These are phyloP conservation scores for Tagetes erecta DNA, from an alignment of 129 eudicot species.

Conservation along the genomic window DNA sequence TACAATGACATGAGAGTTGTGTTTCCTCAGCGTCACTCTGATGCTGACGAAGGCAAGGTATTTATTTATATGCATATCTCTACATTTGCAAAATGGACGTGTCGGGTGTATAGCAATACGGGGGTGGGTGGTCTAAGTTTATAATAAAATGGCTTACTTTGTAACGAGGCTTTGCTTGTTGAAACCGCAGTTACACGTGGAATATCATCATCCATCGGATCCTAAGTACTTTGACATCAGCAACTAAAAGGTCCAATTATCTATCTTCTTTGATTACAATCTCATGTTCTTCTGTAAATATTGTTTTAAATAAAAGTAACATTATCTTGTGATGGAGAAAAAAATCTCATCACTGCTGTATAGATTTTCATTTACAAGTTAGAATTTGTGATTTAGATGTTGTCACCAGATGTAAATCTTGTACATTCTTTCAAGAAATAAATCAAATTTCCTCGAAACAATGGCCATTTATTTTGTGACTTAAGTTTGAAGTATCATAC, in stretches of 20 bases:
- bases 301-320: constrained; percentile 27
- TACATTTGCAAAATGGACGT: not conserved
- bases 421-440: constrained; percentile 34
- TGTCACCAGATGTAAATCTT: constrained; percentile 32
- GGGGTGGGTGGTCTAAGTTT: not conserved
- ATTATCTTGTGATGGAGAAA: constrained; percentile 28
- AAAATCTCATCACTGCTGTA: constrained; percentile 33
- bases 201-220: constrained; percentile 82
- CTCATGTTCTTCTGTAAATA: constrained; percentile 27
- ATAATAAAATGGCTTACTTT: not conserved
- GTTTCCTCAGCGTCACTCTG: constrained; percentile 99
- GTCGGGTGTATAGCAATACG: not conserved
- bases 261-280: constrained; percentile 22
- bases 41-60: constrained; percentile 99
- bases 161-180: constrained; percentile 27
- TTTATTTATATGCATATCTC: not conserved
- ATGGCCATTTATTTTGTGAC: not conserved
- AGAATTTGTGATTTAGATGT: constrained; percentile 33
- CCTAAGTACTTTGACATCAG: constrained; percentile 94
- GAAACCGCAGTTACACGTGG: constrained; percentile 76
- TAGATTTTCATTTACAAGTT: constrained; percentile 36
- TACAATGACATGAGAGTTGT: constrained; percentile 95
- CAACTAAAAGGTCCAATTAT: constrained; percentile 38
- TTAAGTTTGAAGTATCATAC: too few relatives aligned
- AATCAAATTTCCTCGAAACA: constrained; percentile 11